phyloP scores from a whole-genome alignment of 164 flowering plant genomes.

The Echeveria elegans region DNA sequence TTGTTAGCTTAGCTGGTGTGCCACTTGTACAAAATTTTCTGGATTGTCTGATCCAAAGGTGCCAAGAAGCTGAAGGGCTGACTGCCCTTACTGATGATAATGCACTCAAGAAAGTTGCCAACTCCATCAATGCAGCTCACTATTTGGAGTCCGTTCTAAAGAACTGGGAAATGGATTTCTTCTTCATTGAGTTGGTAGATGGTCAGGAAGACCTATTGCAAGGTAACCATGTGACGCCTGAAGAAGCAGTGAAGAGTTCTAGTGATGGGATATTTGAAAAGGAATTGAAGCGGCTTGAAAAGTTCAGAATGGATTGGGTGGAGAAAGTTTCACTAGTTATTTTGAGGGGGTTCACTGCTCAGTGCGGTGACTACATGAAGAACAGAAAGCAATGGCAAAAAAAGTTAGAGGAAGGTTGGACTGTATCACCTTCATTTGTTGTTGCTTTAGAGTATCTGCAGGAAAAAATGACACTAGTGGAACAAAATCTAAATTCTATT shows the following conservation, averaged over 20 bases:
- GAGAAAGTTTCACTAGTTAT: constrained; percentile 69
- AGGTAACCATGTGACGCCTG: constrained; percentile 10
- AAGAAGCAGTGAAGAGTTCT: constrained; percentile 15
- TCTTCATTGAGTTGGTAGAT: constrained; percentile 71
- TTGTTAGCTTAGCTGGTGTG: constrained; percentile 46
- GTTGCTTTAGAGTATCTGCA: constrained; percentile 81
- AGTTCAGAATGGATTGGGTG: constrained; percentile 68
- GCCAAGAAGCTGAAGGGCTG: constrained; percentile 97
- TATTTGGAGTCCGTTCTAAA: constrained; percentile 55
- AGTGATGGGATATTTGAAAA: constrained; percentile 38
- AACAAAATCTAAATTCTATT: constrained; percentile 43
- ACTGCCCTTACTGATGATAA: constrained; percentile 77
- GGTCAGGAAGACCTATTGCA: constrained; percentile 9
- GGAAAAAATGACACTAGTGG: constrained; percentile 45
- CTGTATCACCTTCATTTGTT: constrained; percentile 50
- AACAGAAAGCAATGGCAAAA: constrained; percentile 90
- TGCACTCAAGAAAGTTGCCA: constrained; percentile 62
- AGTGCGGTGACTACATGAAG: constrained; percentile 61
- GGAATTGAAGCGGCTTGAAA: constrained; percentile 51
- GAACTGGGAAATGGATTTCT: constrained; percentile 78
- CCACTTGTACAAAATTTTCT: constrained; percentile 56
- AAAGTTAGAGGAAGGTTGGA: constrained; percentile 52
- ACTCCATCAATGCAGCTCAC: constrained; percentile 62
- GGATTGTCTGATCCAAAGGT: constrained; percentile 49
- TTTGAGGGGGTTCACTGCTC: constrained; percentile 79